A percentile compares a stretch with the other conserved stretches of the same genome.
Evolutionary conservation across 306 rosid genomes (phyloP).

Genomic region (Cucurbita pepo): DNA sequence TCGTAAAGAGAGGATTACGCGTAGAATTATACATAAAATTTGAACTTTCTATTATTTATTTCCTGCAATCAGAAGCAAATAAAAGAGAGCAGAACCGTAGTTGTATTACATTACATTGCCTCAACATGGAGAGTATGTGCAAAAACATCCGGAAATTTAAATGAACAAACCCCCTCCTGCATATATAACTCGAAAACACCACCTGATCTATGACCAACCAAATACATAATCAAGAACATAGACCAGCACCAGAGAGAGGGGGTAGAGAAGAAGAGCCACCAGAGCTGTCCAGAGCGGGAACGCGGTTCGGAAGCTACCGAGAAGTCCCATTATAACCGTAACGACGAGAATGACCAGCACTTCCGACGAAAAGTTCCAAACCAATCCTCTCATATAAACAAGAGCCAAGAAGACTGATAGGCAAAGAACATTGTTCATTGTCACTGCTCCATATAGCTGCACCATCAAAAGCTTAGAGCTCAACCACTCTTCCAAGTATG

Average conservation of each 20-base stretch:
- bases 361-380: constrained; percentile 89
- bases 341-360: constrained; percentile 71
- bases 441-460: constrained; percentile 87
- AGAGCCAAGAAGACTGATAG: constrained; percentile 82
- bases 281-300: constrained; percentile 87
- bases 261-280: constrained; percentile 69
- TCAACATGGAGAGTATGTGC: background rate
- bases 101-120: background rate
- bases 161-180: background rate
- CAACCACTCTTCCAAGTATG: background rate
- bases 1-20: too few species aligned
- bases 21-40: too few species aligned
- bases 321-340: constrained; percentile 55
- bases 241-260: constrained; percentile 63
- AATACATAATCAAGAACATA: constrained; percentile 78
- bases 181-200: background rate
- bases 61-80: background rate
- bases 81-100: background rate
- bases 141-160: background rate
- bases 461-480: background rate
- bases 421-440: constrained; percentile 90
- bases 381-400: constrained; percentile 57
- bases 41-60: too few species aligned
- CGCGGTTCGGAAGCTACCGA: constrained; percentile 63
- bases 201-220: constrained; percentile 45